phyloP scores from a whole-genome alignment of 805 yeast genomes.

The Yarrowia keelungensis region DNA sequence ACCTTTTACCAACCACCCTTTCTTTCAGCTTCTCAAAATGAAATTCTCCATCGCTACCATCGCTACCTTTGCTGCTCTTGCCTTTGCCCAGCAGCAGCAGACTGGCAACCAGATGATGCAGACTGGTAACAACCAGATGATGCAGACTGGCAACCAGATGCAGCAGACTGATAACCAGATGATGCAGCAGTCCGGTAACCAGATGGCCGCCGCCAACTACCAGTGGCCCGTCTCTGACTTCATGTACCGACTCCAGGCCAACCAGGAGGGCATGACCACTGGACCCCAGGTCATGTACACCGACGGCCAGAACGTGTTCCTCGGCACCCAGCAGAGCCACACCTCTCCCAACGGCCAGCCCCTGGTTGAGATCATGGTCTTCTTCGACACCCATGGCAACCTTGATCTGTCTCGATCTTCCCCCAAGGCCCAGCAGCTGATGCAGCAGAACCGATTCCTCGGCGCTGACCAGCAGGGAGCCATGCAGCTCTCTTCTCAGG shows the following conservation, averaged over 20 bases:
- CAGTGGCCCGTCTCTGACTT: constrained; percentile 23
- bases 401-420: constrained; percentile 18
- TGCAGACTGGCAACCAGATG: constrained; percentile 14
- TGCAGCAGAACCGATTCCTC: constrained; percentile 18
- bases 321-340: constrained; percentile 25
- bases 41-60: constrained; percentile 23
- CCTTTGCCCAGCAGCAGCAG: constrained; percentile 21
- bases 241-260: constrained; percentile 27
- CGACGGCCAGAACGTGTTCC: constrained; percentile 14
- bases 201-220: constrained; percentile 15
- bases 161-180: constrained; percentile 10
- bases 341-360: constrained; percentile 8
- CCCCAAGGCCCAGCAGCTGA: constrained; percentile 9
- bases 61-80: constrained; percentile 22
- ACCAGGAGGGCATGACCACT: not conserved
- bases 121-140: constrained; percentile 8
- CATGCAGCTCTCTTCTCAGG: constrained; percentile 22
- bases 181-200: constrained; percentile 12
- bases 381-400: constrained; percentile 30
- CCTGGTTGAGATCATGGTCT: constrained; percentile 17
- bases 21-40: constrained; percentile 27
- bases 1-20: not conserved
- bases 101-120: constrained; percentile 2
- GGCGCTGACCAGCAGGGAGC: constrained; percentile 8
- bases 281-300: constrained; percentile 21